Evolutionary conservation across 108 stramenopile species (phyloP).

Genomic region (Skeletonema marinoi): DNA sequence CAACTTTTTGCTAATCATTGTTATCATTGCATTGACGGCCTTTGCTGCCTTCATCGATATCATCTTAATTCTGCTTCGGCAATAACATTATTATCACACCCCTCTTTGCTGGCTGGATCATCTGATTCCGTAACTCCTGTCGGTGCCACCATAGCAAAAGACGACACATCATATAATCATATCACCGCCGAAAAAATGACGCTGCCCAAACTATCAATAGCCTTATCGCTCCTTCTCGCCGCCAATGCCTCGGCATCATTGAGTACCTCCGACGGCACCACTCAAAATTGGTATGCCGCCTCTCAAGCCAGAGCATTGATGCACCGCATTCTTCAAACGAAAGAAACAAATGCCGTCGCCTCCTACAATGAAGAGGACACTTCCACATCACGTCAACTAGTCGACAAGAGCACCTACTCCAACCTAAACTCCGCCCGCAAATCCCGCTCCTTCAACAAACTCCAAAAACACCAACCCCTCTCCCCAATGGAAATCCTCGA

Average conservation of each 20-base stretch:
- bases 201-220: background rate
- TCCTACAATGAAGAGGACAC: too few species aligned
- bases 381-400: background rate
- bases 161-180: too few species aligned
- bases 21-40: too few species aligned
- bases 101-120: too few species aligned
- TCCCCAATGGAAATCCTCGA: background rate
- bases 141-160: too few species aligned
- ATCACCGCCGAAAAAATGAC: background rate
- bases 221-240: background rate
- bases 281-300: background rate
- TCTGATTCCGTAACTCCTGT: too few species aligned
- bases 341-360: too few species aligned
- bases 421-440: background rate
- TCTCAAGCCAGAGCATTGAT: background rate
- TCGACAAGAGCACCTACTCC: background rate
- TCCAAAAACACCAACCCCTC: background rate
- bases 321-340: background rate
- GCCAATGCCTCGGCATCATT: background rate
- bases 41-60: too few species aligned
- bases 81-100: too few species aligned
- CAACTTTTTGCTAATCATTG: too few species aligned
- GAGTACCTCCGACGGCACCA: background rate
- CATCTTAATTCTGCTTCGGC: too few species aligned
- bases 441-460: background rate